Evolutionary conservation across 352 stramenopile genomes (phyloP), one percentile per base, ranked within the genome.

Genomic region (Globisporangium heterothallicum): DNA sequence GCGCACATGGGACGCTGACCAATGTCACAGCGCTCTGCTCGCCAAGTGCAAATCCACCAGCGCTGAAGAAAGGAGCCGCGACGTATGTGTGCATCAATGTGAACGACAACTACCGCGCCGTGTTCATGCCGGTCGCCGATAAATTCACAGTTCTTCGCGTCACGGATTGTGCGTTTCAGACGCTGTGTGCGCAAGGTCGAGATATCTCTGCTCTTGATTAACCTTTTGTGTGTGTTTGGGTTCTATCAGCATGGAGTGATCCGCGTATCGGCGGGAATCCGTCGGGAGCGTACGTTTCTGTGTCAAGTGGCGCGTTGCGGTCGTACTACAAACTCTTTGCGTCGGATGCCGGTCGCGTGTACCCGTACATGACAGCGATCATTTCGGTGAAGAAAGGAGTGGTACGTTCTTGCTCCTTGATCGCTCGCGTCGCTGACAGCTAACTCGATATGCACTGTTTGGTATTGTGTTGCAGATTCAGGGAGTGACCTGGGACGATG

Each of bases 81-180:
- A 89, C 81, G 2, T 88, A 84, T 42, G 68, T 92, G 14, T 92
- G 81, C 51, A 57, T 90, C 54, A 92, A 92, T 55, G 67, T 90
- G 45, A 92, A 90, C 48, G 69, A 85, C 43, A 53, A 78, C 46
- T 88, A 83, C 50, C 78, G 81, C 54, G 74, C 72, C 3, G 66
- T 92, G 12, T 92, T 92, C 68, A 88, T 72, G 29, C 81, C 81
- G 2, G 54, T 86, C 1, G 77, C 74, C 9, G 81, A 92, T 49
- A 74, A 88, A 38, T 92, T 88, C 63, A 88, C 80, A 8, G 78
- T 88, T 36, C 59, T 92, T 19, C 76, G 78, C 52, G 62, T 92
- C 47, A 74, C 68, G 6, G 73, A 88, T 58, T 88, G 81, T 92
- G 71, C 41, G 74, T 74, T 9, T 26, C 4, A n/a, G n/a, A n/a